Percentiles rank a stretch among this genome's conserved stretches.
Conservation (phyloP, 2,329 filamentous ascomycete genomes). For the Fusarium cyanostomum region DNA sequence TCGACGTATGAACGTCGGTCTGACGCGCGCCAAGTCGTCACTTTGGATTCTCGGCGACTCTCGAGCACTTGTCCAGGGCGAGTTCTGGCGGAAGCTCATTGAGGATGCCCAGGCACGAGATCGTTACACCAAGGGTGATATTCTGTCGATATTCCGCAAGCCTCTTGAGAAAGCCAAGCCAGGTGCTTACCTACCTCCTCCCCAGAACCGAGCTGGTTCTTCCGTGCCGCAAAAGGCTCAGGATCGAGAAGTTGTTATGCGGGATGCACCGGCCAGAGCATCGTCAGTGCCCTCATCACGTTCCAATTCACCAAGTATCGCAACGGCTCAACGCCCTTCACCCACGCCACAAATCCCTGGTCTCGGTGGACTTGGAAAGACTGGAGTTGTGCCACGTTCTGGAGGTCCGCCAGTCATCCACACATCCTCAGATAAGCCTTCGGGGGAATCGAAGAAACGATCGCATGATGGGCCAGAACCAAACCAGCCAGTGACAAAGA, state of each 20-base stretch:
- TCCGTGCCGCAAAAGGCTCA: conserved; percentile 4
- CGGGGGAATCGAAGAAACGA: conserved; percentile 54
- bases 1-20: conserved; percentile 97
- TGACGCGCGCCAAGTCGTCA: conserved; percentile 95
- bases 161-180: conserved; percentile 52
- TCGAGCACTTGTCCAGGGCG: conserved; percentile 81
- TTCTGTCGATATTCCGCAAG: conserved; percentile 59
- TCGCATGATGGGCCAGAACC: conserved; percentile 51
- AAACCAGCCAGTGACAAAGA: conserved; percentile 50
- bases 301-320: conserved; percentile 20
- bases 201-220: not conserved
- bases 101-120: conserved; percentile 79
- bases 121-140: conserved; percentile 76
- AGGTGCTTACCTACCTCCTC: conserved; percentile 31
- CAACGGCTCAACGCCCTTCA: conserved; percentile 5
- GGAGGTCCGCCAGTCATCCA: conserved; percentile 53
- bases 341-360: conserved; percentile 27
- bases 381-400: conserved; percentile 37
- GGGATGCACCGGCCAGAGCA: conserved; percentile 26
- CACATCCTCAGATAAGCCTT: conserved; percentile 41
- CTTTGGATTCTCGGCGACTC: conserved; percentile 97
- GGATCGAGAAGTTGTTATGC: conserved; percentile 32
- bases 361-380: conserved; percentile 19
- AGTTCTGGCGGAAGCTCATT: conserved; percentile 91
- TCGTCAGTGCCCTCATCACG: conserved; percentile 18